Evolutionary conservation across 345 rosid genomes (phyloP).

Genomic region (Brassica nigra): DNA sequence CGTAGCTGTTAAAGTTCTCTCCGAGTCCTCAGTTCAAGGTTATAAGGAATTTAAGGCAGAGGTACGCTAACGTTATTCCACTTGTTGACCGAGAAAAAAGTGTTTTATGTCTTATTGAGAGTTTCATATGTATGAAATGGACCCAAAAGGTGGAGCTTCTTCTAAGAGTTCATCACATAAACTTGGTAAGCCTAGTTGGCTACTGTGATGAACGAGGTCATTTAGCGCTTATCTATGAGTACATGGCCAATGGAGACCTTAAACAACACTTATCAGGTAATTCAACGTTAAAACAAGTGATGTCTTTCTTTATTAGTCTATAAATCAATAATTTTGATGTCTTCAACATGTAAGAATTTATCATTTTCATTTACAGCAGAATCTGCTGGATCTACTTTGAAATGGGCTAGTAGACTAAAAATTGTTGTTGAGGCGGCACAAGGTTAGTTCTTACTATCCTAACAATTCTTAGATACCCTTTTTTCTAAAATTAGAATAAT

Average conservation of each 20-base stretch:
- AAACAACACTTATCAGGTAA: conserved; percentile 37
- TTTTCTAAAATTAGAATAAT: too few relatives aligned
- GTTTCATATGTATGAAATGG: background rate
- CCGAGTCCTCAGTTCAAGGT: conserved; percentile 48
- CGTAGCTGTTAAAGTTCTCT: conserved; percentile 51
- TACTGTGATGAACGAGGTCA: conserved; percentile 43
- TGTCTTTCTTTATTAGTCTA: background rate
- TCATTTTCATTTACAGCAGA: conserved; percentile 16
- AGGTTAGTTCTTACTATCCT: conserved; percentile 5
- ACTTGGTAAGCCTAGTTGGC: background rate
- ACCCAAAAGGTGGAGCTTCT: conserved; percentile 43
- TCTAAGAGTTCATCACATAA: conserved; percentile 37
- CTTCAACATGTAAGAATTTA: background rate
- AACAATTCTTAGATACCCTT: too few relatives aligned
- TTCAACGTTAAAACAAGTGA: background rate
- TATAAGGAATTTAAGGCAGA: conserved; percentile 48
- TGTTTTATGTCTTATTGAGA: too few relatives aligned
- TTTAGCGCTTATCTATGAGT: conserved; percentile 48
- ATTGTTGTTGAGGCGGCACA: conserved; percentile 30
- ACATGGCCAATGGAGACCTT: conserved; percentile 44
- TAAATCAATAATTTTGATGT: background rate
- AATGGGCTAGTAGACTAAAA: conserved; percentile 35
- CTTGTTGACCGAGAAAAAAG: background rate
- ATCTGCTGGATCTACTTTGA: conserved; percentile 6
- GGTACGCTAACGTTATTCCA: conserved; percentile 9